phyloP scores from a whole-genome alignment of 257 asterid genomes.

The Orobanche coerulescens region DNA sequence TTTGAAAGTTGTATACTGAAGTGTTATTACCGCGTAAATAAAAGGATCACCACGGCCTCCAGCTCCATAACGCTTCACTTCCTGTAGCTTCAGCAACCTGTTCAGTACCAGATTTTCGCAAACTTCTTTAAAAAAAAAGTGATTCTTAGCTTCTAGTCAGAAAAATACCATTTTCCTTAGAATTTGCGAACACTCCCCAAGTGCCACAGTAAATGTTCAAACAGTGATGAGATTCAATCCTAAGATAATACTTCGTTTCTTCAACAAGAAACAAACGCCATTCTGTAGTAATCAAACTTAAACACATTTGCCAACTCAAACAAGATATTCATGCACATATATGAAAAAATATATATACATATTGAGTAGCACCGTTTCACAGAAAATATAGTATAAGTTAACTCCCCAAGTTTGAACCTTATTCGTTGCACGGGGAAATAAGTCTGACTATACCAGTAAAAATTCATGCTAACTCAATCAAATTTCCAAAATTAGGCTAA shows the following conservation, averaged over 20 bases:
- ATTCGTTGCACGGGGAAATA: not conserved
- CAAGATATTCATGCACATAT: not conserved
- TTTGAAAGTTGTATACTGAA: not conserved
- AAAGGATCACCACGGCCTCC: constrained; percentile 89
- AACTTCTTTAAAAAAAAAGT: not conserved
- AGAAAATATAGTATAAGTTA: not conserved
- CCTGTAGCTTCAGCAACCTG: constrained; percentile 69
- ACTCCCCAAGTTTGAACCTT: not conserved
- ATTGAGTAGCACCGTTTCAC: not conserved
- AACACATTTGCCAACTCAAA: not conserved
- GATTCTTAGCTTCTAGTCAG: not conserved
- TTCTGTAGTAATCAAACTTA: not conserved
- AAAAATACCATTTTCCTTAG: not conserved
- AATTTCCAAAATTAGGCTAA: not conserved
- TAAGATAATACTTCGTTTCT: not conserved
- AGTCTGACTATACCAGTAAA: not conserved
- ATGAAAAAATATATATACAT: not conserved
- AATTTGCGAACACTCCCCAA: not conserved
- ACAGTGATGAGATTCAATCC: not conserved
- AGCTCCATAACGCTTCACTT: constrained; percentile 76
- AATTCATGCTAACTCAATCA: not conserved
- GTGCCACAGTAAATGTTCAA: not conserved
- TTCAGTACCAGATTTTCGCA: constrained; percentile 17
- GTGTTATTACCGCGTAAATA: constrained; percentile 58
- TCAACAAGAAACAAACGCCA: not conserved